Evolutionary conservation across 176 grass and related monocot genomes (phyloP).

Genomic region (Carex myosuroides): DNA sequence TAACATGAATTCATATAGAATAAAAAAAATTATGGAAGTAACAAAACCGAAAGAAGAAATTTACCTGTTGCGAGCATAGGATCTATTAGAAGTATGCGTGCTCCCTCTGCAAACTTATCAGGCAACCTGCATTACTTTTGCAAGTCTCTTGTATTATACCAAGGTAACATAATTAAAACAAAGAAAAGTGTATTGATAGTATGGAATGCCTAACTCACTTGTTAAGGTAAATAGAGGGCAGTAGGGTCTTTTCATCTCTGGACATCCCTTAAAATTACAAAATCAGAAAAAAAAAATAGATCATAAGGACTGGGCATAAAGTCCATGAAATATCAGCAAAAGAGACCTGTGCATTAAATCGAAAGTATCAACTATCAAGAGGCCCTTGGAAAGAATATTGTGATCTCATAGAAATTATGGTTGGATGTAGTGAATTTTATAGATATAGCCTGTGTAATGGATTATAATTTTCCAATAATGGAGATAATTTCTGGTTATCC

Average conservation of each 20-base stretch:
- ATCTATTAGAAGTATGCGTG: conserved; percentile 49
- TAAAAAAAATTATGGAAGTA: background rate
- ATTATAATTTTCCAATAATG: background rate
- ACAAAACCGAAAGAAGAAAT: background rate
- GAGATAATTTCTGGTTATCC: background rate
- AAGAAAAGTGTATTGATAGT: background rate
- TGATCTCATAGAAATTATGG: background rate
- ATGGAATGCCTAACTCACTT: conserved; percentile 38
- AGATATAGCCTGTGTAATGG: background rate
- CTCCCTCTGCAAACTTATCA: conserved; percentile 43
- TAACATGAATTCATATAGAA: background rate
- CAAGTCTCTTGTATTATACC: background rate
- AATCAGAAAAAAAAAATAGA: conserved; percentile 1
- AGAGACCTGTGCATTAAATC: background rate
- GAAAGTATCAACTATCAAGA: background rate
- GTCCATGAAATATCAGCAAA: background rate
- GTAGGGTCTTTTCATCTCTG: conserved; percentile 59
- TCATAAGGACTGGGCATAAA: background rate
- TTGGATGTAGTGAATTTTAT: background rate
- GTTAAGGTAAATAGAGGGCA: conserved; percentile 61
- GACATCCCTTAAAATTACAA: conserved; percentile 47
- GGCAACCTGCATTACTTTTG: conserved; percentile 47
- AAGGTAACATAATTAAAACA: background rate
- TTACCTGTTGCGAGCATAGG: conserved; percentile 82
- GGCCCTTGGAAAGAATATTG: background rate